Evolutionary conservation across 768 basidiomycete species (phyloP).

Genomic region (Amanita rubescens): DNA sequence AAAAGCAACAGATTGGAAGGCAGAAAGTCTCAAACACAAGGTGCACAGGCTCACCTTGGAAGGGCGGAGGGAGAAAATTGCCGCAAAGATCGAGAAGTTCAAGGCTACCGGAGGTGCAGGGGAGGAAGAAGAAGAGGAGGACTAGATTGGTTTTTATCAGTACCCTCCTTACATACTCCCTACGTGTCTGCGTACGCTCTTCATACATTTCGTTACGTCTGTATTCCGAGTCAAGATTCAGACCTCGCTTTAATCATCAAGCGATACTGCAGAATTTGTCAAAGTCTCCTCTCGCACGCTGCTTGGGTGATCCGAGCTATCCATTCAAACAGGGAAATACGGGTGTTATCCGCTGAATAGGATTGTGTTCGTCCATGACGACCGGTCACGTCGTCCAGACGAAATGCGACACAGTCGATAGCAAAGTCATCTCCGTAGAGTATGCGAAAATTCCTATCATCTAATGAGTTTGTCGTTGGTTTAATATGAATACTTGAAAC

Average conservation of each 20-base stretch:
- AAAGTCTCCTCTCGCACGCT: conserved; percentile 11
- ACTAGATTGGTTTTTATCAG: conserved; percentile 20
- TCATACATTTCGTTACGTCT: not conserved
- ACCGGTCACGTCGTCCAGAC: conserved; percentile 34
- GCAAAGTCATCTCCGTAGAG: conserved; percentile 40
- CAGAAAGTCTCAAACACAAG: conserved; percentile 71
- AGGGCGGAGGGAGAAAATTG: conserved; percentile 74
- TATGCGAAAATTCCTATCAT: conserved; percentile 55
- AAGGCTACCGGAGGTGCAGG: conserved; percentile 54
- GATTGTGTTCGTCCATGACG: conserved; percentile 33
- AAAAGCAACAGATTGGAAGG: conserved; percentile 88
- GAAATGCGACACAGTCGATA: conserved; percentile 54
- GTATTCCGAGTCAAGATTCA: not conserved
- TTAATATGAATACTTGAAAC: conserved; percentile 20
- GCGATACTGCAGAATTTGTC: not conserved
- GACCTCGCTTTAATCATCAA: not conserved
- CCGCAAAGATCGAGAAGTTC: conserved; percentile 88
- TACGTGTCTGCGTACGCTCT: conserved; percentile 11
- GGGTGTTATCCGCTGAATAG: conserved; percentile 23
- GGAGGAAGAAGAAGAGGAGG: conserved; percentile 56
- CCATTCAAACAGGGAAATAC: conserved; percentile 36
- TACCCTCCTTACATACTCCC: too few species aligned
- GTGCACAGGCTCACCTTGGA: conserved; percentile 61
- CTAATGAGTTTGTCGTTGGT: not conserved
- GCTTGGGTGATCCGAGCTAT: conserved; percentile 40